Conservation (phyloP, 805 yeast genomes). For the Candida ponderosae region DNA sequence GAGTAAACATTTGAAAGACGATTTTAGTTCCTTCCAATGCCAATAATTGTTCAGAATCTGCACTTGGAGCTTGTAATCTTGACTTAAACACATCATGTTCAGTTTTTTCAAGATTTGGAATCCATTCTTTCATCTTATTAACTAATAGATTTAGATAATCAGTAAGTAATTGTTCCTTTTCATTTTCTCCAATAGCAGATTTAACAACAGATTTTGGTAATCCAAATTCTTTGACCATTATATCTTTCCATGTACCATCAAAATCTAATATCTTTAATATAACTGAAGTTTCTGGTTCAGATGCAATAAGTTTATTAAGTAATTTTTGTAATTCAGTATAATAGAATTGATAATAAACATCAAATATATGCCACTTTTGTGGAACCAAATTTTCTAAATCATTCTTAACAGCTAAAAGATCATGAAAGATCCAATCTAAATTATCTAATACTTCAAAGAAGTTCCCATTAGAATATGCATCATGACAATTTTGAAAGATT, state of each 20-base stretch:
- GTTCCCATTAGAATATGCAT: conserved; percentile 38
- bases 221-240: conserved; percentile 42
- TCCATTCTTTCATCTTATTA: conserved; percentile 80
- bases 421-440: conserved; percentile 79
- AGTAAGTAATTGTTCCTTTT: conserved; percentile 62
- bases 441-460: conserved; percentile 58
- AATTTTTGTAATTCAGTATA: conserved; percentile 58
- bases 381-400: conserved; percentile 61
- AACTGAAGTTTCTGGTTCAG: conserved; percentile 74
- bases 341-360: conserved; percentile 54
- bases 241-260: conserved; percentile 58
- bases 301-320: conserved; percentile 52
- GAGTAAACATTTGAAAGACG: conserved; percentile 77
- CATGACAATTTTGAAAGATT: conserved; percentile 60
- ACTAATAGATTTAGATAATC: conserved; percentile 73
- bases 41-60: conserved; percentile 53
- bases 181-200: conserved; percentile 61
- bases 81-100: conserved; percentile 58
- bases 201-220: conserved; percentile 36
- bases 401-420: conserved; percentile 56
- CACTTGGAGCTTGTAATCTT: conserved; percentile 68
- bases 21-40: conserved; percentile 75
- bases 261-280: conserved; percentile 69
- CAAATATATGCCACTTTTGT: conserved; percentile 61
- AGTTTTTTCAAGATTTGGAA: conserved; percentile 53